phyloP scores from a whole-genome alignment of 768 basidiomycete species.

The Mycena leptocephala region DNA sequence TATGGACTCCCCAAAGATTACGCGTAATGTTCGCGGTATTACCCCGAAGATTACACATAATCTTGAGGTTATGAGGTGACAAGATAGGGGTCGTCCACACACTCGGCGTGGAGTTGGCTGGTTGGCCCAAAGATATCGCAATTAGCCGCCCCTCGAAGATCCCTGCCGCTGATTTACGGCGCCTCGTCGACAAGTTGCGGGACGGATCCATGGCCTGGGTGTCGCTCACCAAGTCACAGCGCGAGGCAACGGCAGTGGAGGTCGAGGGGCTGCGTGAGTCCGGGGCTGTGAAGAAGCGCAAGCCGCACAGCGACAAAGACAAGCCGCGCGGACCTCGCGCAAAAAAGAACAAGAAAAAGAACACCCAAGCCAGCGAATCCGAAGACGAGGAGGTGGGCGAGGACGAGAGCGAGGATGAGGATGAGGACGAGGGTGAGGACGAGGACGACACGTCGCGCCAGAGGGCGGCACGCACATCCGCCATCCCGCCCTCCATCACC shows the following conservation, averaged over 20 bases:
- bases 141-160: neutral
- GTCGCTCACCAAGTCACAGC: neutral
- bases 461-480: no score
- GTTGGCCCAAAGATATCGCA: neutral
- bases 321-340: neutral
- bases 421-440: no score
- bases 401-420: no score
- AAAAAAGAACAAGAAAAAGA: no score
- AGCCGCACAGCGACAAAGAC: neutral
- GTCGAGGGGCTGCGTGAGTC: neutral
- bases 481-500: no score
- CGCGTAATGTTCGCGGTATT: no score
- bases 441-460: no score
- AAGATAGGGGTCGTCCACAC: neutral
- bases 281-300: neutral
- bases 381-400: no score
- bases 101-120: neutral
- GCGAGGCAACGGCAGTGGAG: neutral
- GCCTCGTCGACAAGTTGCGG: neutral
- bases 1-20: no score
- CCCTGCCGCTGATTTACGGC: neutral
- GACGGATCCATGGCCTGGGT: neutral
- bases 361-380: no score
- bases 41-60: no score
- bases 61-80: no score